Evolutionary conservation across 192 early-diverging fungal genomes (phyloP), one percentile per base, ranked within the genome.

Genomic region (Entomortierella parvispora): DNA sequence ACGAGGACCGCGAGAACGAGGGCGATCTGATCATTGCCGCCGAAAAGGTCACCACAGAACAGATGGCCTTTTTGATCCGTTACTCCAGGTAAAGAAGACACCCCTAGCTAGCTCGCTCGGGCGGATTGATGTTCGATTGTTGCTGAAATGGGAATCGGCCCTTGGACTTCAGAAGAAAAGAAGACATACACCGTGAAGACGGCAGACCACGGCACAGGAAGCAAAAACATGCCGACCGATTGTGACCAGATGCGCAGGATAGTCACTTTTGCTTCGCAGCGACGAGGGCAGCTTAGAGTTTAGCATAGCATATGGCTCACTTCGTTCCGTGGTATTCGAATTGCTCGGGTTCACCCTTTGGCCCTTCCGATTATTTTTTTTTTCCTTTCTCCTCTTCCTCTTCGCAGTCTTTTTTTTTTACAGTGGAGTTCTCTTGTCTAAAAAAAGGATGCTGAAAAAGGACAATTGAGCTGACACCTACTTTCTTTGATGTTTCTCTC

Each of bases 1-100:
- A 98, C 75, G 97, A 99, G 69, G 96, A 98, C 70, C 92, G 97
- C 18, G 98, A 99, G 82, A 99, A 99, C 83, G 98, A 99, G 79
- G 98, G 98, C 34, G 98, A 99, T 79, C 82, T 99, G 50, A 95
- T 99, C 62, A 95, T 98, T 72, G 94, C 98, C 0, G 98, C 92
- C n/a, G 91, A 99, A 81, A 92, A 94, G 79, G 80, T 94, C 12
- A 98, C 95, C 1, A 90, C 92, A 0, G 94, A 94, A 69, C 91
- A 96, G 71, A 90, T 96, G 83, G 97, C 97, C 1, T 99, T 99
- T 68, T 89, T 97, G 79, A 92, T 99, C 83, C 91, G 96, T 58
- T 92, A 99, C 79, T 93, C 92, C 25, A 96, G 92, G 93, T 94
- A 85, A 69, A 44, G 25, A 47, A 49, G 17, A 32, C n/a, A 0